These are phyloP conservation scores for Fistulinella cinereoalba DNA, from an alignment of 1,284 basidiomycete genomes.

Conservation along the genomic window DNA sequence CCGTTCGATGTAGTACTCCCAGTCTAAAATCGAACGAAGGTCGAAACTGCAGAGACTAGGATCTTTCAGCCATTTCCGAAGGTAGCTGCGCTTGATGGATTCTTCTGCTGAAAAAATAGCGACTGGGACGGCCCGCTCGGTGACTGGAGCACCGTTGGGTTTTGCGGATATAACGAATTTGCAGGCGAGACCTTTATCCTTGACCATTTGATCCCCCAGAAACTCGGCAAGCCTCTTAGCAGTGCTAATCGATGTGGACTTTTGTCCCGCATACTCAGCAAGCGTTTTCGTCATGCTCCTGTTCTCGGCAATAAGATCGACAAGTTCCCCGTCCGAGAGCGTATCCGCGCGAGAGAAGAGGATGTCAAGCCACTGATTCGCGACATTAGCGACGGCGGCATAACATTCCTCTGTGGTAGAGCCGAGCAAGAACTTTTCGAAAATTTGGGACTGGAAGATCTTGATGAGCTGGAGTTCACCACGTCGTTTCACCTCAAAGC, in stretches of 20 bases:
- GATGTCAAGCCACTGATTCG: conserved; percentile 97
- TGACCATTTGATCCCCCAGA: conserved; percentile 97
- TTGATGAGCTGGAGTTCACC: conserved; percentile 99
- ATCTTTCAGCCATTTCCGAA: conserved; percentile 97
- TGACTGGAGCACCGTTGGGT: conserved; percentile 92
- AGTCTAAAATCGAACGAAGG: conserved; percentile 92
- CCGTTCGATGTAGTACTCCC: conserved; percentile 98
- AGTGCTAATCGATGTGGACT: conserved; percentile 98
- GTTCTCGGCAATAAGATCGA: conserved; percentile 98
- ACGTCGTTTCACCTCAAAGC: conserved; percentile 98
- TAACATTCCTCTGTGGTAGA: conserved; percentile 95
- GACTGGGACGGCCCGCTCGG: conserved; percentile 96
- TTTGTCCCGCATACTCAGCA: conserved; percentile 94
- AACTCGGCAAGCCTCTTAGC: conserved; percentile 96
- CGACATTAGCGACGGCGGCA: conserved; percentile 88
- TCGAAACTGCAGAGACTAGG: conserved; percentile 88
- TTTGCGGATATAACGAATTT: conserved; percentile 98
- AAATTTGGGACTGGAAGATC: conserved; percentile 98
- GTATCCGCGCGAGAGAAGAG: conserved; percentile 85
- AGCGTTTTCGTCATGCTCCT: conserved; percentile 97
- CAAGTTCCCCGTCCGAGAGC: conserved; percentile 88
- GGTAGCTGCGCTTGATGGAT: conserved; percentile 83
- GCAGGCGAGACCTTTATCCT: conserved; percentile 98
- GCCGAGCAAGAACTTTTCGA: conserved; percentile 95
- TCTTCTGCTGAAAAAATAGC: conserved; percentile 98